These are phyloP conservation scores for Aspergillus ochraceus DNA, from an alignment of 2,329 filamentous ascomycete genomes.

Conservation along the genomic window DNA sequence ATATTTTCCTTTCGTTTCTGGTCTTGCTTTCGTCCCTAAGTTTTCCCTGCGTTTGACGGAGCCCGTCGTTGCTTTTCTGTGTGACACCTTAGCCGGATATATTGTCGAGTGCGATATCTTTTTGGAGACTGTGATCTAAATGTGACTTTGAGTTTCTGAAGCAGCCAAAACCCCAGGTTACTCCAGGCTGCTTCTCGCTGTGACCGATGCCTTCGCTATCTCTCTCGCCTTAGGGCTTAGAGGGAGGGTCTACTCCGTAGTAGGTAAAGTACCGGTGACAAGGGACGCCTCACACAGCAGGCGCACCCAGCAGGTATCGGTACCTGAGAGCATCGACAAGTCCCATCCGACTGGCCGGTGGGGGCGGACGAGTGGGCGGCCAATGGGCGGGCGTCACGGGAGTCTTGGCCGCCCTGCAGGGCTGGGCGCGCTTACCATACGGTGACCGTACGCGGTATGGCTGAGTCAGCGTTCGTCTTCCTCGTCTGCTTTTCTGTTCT, in stretches of 20 bases:
- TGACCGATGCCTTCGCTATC: too few relatives aligned
- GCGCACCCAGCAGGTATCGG: not conserved
- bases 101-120: not conserved
- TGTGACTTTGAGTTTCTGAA: not conserved
- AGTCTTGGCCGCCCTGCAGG: constrained; percentile 24
- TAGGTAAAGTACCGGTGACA: too few relatives aligned
- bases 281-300: too few relatives aligned
- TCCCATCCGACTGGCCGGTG: too few relatives aligned
- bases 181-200: not conserved
- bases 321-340: not conserved
- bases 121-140: not conserved
- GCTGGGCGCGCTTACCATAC: constrained; percentile 11
- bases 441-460: too few relatives aligned
- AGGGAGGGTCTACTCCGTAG: too few relatives aligned
- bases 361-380: not conserved
- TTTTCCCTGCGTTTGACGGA: not conserved
- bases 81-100: not conserved
- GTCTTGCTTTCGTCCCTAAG: not conserved
- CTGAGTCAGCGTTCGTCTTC: too few relatives aligned
- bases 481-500: not conserved
- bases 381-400: not conserved
- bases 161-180: too few relatives aligned
- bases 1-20: not conserved
- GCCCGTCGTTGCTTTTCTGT: not conserved
- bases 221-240: too few relatives aligned